Base-by-base conservation (phyloP, 2,329 filamentous ascomycete species). In the Grosmannia serpens region DNA sequence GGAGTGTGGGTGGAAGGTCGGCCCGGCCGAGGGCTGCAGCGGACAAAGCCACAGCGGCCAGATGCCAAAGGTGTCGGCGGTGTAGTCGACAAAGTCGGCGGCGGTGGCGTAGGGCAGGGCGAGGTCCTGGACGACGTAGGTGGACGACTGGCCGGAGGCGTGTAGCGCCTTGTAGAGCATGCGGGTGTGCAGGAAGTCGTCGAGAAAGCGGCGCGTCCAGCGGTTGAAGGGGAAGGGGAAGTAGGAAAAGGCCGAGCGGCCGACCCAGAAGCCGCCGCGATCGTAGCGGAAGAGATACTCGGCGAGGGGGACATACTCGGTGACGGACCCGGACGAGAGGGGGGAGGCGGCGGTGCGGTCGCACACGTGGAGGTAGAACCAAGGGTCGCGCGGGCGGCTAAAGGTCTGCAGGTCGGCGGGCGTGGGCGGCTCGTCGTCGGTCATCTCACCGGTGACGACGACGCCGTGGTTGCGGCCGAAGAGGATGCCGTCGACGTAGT, bases 251-350 rank as follows among this genome's bases (percentile, higher is more conserved):
- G 83, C 84, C 17, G 80, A 79, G 8, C 74, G 72, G 50, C 84
- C 86, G 44, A 87, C 85, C 86, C 86, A 89, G 76, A 89, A 89
- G 17, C 83, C 85, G 56, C 84, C 86, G 51, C 86, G 81, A 70
- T 89, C 86, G 73, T 89, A 89, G 55, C 86, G 81, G 75, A 89
- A 89, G 63, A 89, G 81, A 68, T 89, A 89, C 67, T 89, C 86
- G 46, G 82, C 80, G 4, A 89, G 72, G 0, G 86, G 86, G 47
- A 89, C 79, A 64, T 82, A 82, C 55, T 88, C 83, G 57, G 67
- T 69, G 24, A 52, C 51, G 17, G 49, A 1, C 26, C 2, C 27
- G 50, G 27, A 13, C 13, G 31, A 2, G 7, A 11, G 9, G 20
- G 41, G 47, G 64, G 64, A 65, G 17, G 7, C 3, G 22, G 15